Conservation (phyloP, 2,329 filamentous ascomycete species). For the Ophiostoma novo-ulmi region DNA sequence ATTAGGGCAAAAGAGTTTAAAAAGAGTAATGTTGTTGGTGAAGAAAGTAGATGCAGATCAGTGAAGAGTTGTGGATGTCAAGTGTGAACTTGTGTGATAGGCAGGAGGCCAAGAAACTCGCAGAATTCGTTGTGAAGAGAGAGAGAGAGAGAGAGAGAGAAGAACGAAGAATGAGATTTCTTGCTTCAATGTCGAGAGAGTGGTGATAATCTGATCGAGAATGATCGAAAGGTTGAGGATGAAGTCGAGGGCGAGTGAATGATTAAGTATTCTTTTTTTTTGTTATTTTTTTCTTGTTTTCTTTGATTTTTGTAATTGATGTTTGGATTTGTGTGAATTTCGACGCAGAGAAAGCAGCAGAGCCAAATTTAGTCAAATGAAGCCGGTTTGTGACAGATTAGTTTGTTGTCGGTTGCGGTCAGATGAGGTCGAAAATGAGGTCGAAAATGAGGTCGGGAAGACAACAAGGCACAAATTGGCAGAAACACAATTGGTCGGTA, state of each 20-base stretch:
- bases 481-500: constrained; percentile 9
- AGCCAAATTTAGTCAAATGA: background rate
- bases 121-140: background rate
- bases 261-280: background rate
- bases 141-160: background rate
- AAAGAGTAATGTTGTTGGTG: constrained; percentile 6
- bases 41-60: background rate
- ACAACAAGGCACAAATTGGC: constrained; percentile 12
- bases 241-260: background rate
- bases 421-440: background rate
- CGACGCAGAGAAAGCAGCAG: background rate
- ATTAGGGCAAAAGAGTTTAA: constrained; percentile 8
- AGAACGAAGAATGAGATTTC: background rate
- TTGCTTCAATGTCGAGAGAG: constrained; percentile 5
- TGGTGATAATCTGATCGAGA: constrained; percentile 4
- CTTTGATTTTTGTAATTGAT: background rate
- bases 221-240: background rate
- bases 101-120: constrained; percentile 11
- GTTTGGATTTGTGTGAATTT: background rate
- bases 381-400: background rate
- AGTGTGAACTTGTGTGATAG: constrained; percentile 7
- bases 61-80: background rate
- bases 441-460: constrained; percentile 1
- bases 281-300: background rate
- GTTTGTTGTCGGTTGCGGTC: background rate